phyloP scores from a whole-genome alignment of 2,329 filamentous ascomycete genomes.

The Neopestalotiopsis rosae region DNA sequence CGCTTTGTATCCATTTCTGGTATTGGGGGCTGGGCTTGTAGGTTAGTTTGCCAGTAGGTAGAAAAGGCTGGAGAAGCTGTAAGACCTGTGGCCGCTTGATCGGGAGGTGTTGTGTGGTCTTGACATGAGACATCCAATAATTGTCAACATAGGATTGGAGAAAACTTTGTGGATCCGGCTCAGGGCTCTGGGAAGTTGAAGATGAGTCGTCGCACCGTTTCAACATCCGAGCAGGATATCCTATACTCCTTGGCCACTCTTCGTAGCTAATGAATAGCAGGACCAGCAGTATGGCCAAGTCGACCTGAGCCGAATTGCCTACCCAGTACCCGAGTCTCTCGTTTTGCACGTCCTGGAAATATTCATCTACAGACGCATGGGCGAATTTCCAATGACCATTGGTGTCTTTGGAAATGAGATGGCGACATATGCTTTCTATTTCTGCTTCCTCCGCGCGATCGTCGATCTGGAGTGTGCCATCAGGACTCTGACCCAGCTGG shows the following conservation, averaged over 20 bases:
- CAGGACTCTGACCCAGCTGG: background rate
- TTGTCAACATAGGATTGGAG: background rate
- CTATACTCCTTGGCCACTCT: background rate
- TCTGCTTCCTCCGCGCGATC: background rate
- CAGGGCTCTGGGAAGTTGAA: background rate
- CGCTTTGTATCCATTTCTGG: background rate
- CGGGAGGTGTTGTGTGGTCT: background rate
- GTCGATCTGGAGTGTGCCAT: background rate
- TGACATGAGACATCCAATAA: background rate
- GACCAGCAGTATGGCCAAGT: background rate
- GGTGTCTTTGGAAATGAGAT: background rate
- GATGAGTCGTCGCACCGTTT: no score
- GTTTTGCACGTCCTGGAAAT: background rate
- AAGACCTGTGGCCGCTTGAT: background rate
- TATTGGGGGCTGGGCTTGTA: background rate
- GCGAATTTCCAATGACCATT: background rate
- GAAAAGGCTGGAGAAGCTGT: background rate
- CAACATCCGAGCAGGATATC: no score
- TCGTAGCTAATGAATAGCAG: background rate
- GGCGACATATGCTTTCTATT: background rate
- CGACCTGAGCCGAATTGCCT: background rate
- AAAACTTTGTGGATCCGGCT: background rate
- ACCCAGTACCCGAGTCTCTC: background rate
- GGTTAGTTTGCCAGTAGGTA: background rate
- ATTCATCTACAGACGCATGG: background rate